Evolutionary conservation across 2,329 filamentous ascomycete species (phyloP).

Genomic region (Epichloe hybrida): DNA sequence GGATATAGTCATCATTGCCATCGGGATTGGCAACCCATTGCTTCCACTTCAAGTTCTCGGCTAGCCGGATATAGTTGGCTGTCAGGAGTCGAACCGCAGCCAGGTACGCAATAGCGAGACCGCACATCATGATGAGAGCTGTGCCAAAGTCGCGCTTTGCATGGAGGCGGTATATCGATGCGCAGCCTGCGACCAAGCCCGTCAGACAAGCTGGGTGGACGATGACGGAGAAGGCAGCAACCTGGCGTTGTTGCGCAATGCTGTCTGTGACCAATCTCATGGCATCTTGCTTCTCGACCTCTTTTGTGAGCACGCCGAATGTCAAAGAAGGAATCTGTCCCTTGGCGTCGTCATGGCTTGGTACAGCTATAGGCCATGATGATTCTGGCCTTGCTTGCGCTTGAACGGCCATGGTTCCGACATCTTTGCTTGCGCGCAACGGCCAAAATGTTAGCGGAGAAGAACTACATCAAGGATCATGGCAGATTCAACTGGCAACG

Average conservation of each 20-base stretch:
- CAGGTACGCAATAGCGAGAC: constrained; percentile 49
- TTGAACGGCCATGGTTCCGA: constrained; percentile 8
- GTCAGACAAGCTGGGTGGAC: constrained; percentile 43
- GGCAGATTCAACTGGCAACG: no score
- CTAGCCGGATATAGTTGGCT: constrained; percentile 46
- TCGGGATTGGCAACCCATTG: constrained; percentile 33
- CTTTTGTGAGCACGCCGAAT: constrained; percentile 37
- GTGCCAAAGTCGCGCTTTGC: constrained; percentile 37
- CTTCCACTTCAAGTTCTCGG: constrained; percentile 51
- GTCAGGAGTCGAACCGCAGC: constrained; percentile 47
- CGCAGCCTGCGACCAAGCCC: constrained; percentile 26
- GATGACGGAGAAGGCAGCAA: constrained; percentile 48
- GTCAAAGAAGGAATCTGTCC: constrained; percentile 43
- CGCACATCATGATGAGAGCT: constrained; percentile 40
- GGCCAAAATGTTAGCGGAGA: no score
- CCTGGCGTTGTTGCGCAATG: constrained; percentile 67
- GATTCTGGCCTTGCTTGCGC: constrained; percentile 3
- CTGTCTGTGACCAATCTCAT: constrained; percentile 66
- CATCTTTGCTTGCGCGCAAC: background rate
- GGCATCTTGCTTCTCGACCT: constrained; percentile 49
- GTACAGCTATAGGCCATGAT: background rate
- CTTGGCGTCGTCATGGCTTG: background rate
- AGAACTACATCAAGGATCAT: background rate
- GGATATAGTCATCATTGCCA: constrained; percentile 35
- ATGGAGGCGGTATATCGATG: constrained; percentile 24